These are phyloP conservation scores for Prunella vulgaris DNA, from an alignment of 257 asterid species.

Conservation along the genomic window DNA sequence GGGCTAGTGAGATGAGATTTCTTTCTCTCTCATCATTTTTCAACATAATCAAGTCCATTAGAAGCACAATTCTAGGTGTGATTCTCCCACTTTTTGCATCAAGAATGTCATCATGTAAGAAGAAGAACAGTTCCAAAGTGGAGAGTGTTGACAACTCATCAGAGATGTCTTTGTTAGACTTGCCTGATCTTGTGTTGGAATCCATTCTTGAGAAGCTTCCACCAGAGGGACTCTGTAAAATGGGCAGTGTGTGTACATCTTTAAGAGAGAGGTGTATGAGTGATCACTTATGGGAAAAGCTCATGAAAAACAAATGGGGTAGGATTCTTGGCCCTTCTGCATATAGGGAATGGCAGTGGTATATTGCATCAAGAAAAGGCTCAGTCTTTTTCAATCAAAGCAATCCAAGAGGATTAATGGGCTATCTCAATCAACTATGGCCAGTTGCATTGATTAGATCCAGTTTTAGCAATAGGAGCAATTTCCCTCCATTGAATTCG, in stretches of 20 bases:
- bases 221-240: conserved; percentile 64
- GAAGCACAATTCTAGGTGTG: conserved; percentile 21
- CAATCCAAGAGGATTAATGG: conserved; percentile 39
- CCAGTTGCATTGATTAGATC: conserved; percentile 52
- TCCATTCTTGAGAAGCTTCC: conserved; percentile 81
- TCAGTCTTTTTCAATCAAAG: conserved; percentile 44
- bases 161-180: conserved; percentile 51
- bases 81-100: conserved; percentile 21
- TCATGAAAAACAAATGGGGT: conserved; percentile 72
- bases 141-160: conserved; percentile 28
- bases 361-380: conserved; percentile 50
- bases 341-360: conserved; percentile 64
- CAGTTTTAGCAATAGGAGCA: conserved; percentile 36
- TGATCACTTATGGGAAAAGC: conserved; percentile 77
- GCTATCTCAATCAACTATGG: conserved; percentile 45
- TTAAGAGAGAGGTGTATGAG: conserved; percentile 63
- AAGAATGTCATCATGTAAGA: conserved; percentile 40
- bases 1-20: conserved; percentile 65
- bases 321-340: conserved; percentile 64
- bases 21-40: conserved; percentile 39
- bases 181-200: conserved; percentile 83
- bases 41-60: conserved; percentile 30
- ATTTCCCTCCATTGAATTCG: conserved; percentile 52
- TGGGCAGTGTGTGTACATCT: conserved; percentile 66
- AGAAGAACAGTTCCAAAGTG: conserved; percentile 34